A percentile compares a stretch with the other conserved stretches of the same genome.
Evolutionary conservation across 345 rosid genomes (phyloP).

Genomic region (Melastoma malabathricum): DNA sequence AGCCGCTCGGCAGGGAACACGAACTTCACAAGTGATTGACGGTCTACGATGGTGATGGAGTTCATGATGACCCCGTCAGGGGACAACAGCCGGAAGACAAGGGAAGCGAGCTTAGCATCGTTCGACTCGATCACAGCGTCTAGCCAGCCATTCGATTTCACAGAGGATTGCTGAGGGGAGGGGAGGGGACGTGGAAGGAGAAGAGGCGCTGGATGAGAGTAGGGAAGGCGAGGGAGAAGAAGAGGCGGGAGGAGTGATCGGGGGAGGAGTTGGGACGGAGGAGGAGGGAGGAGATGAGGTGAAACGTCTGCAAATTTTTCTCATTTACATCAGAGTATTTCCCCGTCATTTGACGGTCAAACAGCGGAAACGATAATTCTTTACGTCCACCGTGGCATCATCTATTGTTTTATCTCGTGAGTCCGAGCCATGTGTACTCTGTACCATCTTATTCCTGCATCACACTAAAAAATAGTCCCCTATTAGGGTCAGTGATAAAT

Average conservation of each 20-base stretch:
- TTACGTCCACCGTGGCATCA: too few species aligned
- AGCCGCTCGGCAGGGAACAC: conserved; percentile 72
- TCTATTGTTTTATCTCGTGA: too few species aligned
- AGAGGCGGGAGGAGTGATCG: conserved; percentile 76
- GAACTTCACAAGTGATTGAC: conserved; percentile 55
- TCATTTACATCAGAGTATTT: too few species aligned
- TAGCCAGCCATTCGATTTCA: conserved; percentile 35
- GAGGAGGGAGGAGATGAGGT: conserved; percentile 47
- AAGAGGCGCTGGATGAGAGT: conserved; percentile 63
- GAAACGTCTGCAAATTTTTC: too few species aligned
- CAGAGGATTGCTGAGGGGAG: conserved; percentile 16
- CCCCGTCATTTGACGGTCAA: too few species aligned
- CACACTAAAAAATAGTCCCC: too few species aligned
- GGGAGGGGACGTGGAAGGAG: conserved; percentile 52
- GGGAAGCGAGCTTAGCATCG: conserved; percentile 32
- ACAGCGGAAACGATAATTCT: too few species aligned
- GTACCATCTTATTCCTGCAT: too few species aligned
- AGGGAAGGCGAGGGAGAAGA: conserved; percentile 83
- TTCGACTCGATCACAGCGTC: conserved; percentile 34
- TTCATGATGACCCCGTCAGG: conserved; percentile 42
- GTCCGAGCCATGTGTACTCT: too few species aligned
- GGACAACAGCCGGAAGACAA: conserved; percentile 43
- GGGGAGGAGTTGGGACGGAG: conserved; percentile 36
- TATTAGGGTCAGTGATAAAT: too few species aligned
- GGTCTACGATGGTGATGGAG: conserved; percentile 63